These are phyloP conservation scores for Thalassiosira delicatula DNA, from an alignment of 352 stramenopile genomes.

Conservation along the genomic window DNA sequence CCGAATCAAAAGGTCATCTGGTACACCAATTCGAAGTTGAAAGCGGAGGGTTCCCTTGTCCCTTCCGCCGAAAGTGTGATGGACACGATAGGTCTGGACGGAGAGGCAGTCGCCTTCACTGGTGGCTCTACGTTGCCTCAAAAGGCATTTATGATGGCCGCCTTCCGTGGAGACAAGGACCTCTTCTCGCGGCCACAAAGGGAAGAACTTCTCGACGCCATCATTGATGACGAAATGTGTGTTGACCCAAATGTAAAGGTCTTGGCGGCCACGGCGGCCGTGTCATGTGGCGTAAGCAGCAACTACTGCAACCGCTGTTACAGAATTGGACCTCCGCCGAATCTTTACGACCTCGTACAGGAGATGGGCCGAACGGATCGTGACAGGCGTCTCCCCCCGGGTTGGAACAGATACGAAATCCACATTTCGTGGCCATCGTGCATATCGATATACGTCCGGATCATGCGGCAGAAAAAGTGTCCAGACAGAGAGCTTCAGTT, in stretches of 20 bases:
- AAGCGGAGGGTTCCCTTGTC: conserved; percentile 8
- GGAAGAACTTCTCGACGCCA: neutral
- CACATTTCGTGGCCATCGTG: too few species aligned
- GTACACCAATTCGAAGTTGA: conserved; percentile 30
- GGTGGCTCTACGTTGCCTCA: neutral
- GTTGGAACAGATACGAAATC: too few species aligned
- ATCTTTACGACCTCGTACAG: conserved; percentile 22
- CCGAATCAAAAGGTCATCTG: neutral
- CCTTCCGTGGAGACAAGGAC: neutral
- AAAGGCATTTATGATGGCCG: conserved; percentile 2
- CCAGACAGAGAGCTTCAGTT: too few species aligned
- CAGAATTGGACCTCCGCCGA: neutral
- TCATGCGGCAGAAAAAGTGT: too few species aligned
- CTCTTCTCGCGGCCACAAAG: too few species aligned
- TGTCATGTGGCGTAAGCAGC: conserved; percentile 16
- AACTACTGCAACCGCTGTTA: neutral
- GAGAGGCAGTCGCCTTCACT: too few species aligned
- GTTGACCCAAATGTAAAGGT: neutral
- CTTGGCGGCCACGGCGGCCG: conserved; percentile 11
- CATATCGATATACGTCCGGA: too few species aligned
- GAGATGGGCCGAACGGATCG: too few species aligned
- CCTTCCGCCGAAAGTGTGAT: neutral
- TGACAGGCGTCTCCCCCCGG: too few species aligned
- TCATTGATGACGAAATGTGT: neutral
- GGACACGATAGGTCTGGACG: too few species aligned